Percentiles rank a stretch among this genome's conserved stretches.
phyloP scores from a whole-genome alignment of 768 basidiomycete species.

The Tulasnella sp. region DNA sequence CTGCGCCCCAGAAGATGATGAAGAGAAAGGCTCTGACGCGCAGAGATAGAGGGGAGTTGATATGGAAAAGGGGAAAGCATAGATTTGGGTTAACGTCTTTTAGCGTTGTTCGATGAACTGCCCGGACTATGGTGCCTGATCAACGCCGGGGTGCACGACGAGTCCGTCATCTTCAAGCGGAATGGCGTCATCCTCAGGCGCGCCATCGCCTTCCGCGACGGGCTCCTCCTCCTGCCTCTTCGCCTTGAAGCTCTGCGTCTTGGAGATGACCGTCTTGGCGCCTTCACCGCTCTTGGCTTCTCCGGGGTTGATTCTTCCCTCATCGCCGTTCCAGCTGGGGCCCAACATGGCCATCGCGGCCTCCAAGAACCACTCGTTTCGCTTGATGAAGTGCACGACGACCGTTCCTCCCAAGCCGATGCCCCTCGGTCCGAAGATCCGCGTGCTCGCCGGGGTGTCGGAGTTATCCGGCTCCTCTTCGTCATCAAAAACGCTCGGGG shows the following conservation, averaged over 20 bases:
- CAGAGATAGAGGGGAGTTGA: neutral
- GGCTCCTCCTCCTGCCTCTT: slow-evolving; percentile 5
- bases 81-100: neutral
- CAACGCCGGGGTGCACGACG: neutral
- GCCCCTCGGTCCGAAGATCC: slow-evolving; percentile 19
- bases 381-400: slow-evolving; percentile 97
- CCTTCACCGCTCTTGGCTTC: neutral
- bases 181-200: neutral
- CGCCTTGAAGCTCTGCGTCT: slow-evolving; percentile 24
- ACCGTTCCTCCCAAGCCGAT: slow-evolving; percentile 79
- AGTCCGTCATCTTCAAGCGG: slow-evolving; percentile 12
- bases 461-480: slow-evolving; percentile 59
- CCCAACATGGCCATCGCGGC: slow-evolving; percentile 83
- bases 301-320: slow-evolving; percentile 10
- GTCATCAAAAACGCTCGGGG: slow-evolving; percentile 66
- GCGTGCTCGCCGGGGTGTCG: slow-evolving; percentile 39
- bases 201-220: neutral
- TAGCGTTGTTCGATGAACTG: neutral
- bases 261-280: slow-evolving; percentile 9
- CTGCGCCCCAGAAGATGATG: neutral
- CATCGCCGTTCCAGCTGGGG: slow-evolving; percentile 16
- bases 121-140: neutral
- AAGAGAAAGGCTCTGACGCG: neutral
- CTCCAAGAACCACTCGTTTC: slow-evolving; percentile 95
- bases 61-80: neutral